A percentile compares a stretch with the other conserved stretches of the same genome.
Conservation (phyloP, 1,284 basidiomycete species). For the Cerrena zonata region DNA sequence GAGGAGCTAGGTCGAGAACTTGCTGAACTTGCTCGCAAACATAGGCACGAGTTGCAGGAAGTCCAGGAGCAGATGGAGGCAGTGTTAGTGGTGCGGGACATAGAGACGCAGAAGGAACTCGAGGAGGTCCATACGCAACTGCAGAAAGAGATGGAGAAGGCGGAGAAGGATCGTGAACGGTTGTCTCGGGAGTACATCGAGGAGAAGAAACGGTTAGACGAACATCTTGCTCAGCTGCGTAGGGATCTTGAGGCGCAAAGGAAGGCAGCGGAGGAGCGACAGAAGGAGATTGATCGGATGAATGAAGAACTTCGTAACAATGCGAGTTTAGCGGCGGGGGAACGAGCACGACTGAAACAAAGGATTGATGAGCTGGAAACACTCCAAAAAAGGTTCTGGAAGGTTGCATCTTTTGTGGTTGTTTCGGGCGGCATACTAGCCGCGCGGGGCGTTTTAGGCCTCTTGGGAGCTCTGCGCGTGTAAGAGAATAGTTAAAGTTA, state of each 20-base stretch:
- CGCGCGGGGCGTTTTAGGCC: background rate
- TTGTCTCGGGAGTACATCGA: conserved; percentile 4
- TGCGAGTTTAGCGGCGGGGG: background rate
- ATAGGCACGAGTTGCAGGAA: conserved; percentile 33
- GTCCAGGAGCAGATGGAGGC: conserved; percentile 7
- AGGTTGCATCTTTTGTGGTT: conserved; percentile 1
- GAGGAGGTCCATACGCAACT: conserved; percentile 1
- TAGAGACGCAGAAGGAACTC: conserved; percentile 5
- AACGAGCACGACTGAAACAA: background rate
- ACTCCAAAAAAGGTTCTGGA: too few relatives aligned
- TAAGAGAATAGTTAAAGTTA: too few relatives aligned
- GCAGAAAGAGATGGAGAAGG: conserved; percentile 1
- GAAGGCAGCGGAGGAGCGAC: background rate
- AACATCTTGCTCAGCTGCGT: background rate
- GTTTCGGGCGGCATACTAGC: background rate
- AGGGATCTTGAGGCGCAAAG: conserved; percentile 1
- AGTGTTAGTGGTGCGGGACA: conserved; percentile 3
- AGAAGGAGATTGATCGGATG: conserved; percentile 7
- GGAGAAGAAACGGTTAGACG: background rate
- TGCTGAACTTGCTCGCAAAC: conserved; percentile 26
- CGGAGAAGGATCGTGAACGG: conserved; percentile 2
- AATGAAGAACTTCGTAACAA: conserved; percentile 3
- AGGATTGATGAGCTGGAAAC: background rate
- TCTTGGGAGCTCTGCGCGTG: background rate
- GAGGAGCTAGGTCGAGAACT: conserved; percentile 25